phyloP scores from a whole-genome alignment of 139 green algal genomes.

The Micromonas commoda region DNA sequence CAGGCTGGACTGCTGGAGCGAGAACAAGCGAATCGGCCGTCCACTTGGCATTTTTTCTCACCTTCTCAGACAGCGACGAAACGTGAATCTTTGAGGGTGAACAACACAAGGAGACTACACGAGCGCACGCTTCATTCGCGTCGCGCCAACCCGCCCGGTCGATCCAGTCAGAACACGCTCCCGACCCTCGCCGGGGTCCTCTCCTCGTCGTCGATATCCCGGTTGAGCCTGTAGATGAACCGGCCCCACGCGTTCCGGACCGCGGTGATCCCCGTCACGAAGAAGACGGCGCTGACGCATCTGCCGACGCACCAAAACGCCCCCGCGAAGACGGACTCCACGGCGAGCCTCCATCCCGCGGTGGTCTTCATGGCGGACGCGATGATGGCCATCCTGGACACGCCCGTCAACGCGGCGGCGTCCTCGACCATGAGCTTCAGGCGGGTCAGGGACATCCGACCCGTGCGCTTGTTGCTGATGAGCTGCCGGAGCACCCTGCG shows the following conservation, averaged over 20 bases:
- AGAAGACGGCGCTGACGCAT: background rate
- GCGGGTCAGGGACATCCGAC: background rate
- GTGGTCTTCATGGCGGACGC: background rate
- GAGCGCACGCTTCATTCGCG: too few species aligned
- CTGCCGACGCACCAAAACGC: background rate
- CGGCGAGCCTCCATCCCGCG: background rate
- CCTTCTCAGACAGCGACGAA: too few species aligned
- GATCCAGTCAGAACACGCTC: too few species aligned
- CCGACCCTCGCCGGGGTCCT: background rate
- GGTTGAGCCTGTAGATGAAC: background rate
- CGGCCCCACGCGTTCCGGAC: background rate
- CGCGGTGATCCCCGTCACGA: background rate
- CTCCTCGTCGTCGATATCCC: too few species aligned
- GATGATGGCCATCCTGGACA: background rate
- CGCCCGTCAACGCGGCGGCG: background rate
- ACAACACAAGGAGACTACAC: too few species aligned
- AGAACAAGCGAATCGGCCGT: too few species aligned
- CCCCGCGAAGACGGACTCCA: background rate
- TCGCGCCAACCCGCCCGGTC: too few species aligned
- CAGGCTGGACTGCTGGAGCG: too few species aligned
- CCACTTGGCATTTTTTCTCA: too few species aligned
- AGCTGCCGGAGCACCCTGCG: background rate
- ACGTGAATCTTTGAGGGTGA: too few species aligned
- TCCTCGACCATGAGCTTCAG: conserved; percentile 1
- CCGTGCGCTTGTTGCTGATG: background rate